phyloP scores from a whole-genome alignment of 495 filamentous ascomycete species.

The Aspergillus panamensis region DNA sequence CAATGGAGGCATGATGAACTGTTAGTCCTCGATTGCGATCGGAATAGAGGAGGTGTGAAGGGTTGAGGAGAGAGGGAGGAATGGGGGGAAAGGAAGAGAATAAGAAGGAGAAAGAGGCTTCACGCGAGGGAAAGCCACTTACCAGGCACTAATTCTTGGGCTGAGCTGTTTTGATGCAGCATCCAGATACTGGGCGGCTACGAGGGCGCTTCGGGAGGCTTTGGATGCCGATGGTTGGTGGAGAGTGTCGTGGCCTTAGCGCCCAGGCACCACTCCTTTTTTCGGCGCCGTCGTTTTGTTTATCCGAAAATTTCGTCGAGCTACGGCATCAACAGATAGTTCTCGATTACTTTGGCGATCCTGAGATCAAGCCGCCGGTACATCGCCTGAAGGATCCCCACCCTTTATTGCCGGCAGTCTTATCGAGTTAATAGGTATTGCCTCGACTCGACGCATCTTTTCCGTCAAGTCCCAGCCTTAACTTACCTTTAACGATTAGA shows the following conservation, averaged over 20 bases:
- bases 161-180: conserved; percentile 13
- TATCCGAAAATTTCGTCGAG: conserved; percentile 46
- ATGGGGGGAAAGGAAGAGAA: conserved; percentile 5
- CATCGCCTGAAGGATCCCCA: too few species aligned
- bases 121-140: conserved; percentile 5
- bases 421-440: background rate
- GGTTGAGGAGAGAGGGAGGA: background rate
- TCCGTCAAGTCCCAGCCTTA: background rate
- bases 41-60: background rate
- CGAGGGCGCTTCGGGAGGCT: conserved; percentile 24
- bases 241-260: conserved; percentile 7
- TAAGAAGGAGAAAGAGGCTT: conserved; percentile 4
- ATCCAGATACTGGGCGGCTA: conserved; percentile 22
- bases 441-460: background rate
- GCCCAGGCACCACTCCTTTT: conserved; percentile 4
- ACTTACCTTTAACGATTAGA: background rate
- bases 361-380: background rate
- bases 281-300: conserved; percentile 27
- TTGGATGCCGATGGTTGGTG: conserved; percentile 13
- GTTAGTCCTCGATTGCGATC: conserved; percentile 6
- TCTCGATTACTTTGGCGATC: background rate
- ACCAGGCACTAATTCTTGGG: conserved; percentile 13
- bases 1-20: conserved; percentile 63
- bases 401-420: background rate
- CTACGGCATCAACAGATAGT: conserved; percentile 20